Evolutionary conservation across 1,139 yeast species (phyloP), one percentile per base, ranked within the genome.

Genomic region (Zygotorulaspora mrakii): DNA sequence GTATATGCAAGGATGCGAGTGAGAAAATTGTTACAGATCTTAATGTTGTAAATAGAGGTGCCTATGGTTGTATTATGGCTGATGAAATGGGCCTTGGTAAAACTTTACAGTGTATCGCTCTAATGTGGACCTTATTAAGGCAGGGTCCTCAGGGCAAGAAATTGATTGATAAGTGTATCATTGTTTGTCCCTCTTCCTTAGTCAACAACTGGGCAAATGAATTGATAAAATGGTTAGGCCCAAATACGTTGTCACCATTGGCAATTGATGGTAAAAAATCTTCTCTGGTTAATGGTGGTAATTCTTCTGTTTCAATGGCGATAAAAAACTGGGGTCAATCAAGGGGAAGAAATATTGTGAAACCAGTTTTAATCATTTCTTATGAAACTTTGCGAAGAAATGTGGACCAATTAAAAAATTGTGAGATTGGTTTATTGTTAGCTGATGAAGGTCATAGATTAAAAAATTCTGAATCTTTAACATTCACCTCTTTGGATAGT

Each of bases 41-140:
- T 2, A 33, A 30, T 7, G 39, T 29, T 10, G 39, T 42, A n/a
- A 43, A 43, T 24, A 77, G 88, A 2, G 72, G 80, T 30, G 97
- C 97, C 0, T 79, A 82, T 58, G 99, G 99, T 1, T 91, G 98
- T 60, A 94, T 91, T 40, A 91, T 91, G 98, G 99, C 99, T 0
- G 99, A 91, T 67, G 99, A 88, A 66, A 91, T 91, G 98, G 98
- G 98, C 2, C 71, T 91, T 32, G 98, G 98, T 17, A 91, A 91
- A 60, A 91, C 99, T 0, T 70, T 91, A 31, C 99, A 91, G 62
- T 94, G 98, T 61, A 74, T 91, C 33, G 74, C 97, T 0, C 70
- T 91, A 31, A 75, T 91, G 86, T 91, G 98, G 98, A 91, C 98
- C 0, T 64, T 91, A 39, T 69, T 91, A 33, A 78, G 76, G 49